A percentile compares a stretch with the other conserved stretches of the same genome.
phyloP scores from a whole-genome alignment of 495 filamentous ascomycete species.

The Aspergillus steynii region DNA sequence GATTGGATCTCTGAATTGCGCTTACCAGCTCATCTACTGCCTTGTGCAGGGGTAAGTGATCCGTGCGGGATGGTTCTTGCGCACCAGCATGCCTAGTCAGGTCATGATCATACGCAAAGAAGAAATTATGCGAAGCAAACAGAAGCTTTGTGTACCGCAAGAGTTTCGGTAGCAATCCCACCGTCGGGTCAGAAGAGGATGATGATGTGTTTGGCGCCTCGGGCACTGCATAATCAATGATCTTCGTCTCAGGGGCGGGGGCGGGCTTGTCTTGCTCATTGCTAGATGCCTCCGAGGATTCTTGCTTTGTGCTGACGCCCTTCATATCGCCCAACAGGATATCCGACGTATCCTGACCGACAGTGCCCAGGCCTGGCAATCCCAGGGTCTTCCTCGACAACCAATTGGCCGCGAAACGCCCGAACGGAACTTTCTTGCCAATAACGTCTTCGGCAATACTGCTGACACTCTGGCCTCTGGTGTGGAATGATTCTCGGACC shows the following conservation, averaged over 20 bases:
- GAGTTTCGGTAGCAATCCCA: conserved; percentile 76
- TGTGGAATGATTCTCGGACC: conserved; percentile 21
- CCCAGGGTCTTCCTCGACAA: conserved; percentile 81
- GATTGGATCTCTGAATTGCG: not conserved
- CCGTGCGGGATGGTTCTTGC: conserved; percentile 36
- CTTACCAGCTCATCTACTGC: conserved; percentile 72
- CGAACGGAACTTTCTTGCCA: conserved; percentile 72
- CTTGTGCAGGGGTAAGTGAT: conserved; percentile 62
- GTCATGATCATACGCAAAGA: conserved; percentile 90
- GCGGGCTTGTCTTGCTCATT: conserved; percentile 16
- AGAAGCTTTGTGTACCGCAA: conserved; percentile 78
- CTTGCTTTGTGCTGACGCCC: conserved; percentile 10
- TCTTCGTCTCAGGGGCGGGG: not conserved
- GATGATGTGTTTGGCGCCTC: conserved; percentile 14
- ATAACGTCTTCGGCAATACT: conserved; percentile 84
- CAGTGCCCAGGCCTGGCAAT: conserved; percentile 34
- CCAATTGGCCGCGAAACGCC: conserved; percentile 85
- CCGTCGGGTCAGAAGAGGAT: conserved; percentile 24
- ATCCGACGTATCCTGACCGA: conserved; percentile 26
- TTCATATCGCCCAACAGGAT: conserved; percentile 27
- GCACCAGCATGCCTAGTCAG: conserved; percentile 67
- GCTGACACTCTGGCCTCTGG: conserved; percentile 41
- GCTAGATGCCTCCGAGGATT: conserved; percentile 9
- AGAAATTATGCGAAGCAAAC: conserved; percentile 82
- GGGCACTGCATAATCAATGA: not conserved